Conservation (phyloP, 306 rosid species). For the Sicyos edulis region DNA sequence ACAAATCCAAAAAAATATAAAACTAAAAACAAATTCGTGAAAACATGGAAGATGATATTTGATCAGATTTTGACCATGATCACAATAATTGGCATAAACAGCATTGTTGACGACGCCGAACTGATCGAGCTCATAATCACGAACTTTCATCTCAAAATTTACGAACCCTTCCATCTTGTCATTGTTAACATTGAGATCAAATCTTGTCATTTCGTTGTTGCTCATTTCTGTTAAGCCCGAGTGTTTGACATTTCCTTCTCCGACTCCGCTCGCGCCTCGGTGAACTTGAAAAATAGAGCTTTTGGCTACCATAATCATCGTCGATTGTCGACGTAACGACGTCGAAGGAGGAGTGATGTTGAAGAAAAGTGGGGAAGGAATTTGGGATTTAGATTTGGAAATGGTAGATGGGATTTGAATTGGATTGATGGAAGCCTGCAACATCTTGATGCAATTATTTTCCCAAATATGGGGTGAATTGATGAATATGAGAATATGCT, state of each 20-base stretch:
- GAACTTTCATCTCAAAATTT: conserved; percentile 62
- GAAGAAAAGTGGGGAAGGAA: conserved; percentile 14
- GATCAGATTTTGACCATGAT: conserved; percentile 28
- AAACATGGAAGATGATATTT: too few relatives aligned
- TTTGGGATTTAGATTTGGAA: background rate
- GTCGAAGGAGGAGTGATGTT: background rate
- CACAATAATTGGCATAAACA: conserved; percentile 79
- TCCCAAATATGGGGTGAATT: background rate
- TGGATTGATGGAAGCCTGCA: conserved; percentile 28
- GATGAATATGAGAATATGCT: background rate
- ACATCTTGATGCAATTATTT: conserved; percentile 18
- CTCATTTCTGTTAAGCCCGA: too few relatives aligned
- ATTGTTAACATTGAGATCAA: too few relatives aligned
- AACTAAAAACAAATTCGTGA: too few relatives aligned
- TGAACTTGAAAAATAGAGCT: conserved; percentile 5
- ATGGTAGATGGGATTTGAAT: background rate
- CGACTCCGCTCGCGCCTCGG: too few relatives aligned
- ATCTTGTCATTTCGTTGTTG: too few relatives aligned
- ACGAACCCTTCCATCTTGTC: conserved; percentile 41
- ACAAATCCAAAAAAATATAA: too few relatives aligned
- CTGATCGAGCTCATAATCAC: conserved; percentile 88
- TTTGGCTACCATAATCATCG: background rate
- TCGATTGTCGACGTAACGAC: too few relatives aligned
- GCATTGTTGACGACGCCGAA: conserved; percentile 87
- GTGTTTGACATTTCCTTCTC: too few relatives aligned